Conservation (phyloP, 2,329 filamentous ascomycete genomes). For the Bipolaris oryzae region DNA sequence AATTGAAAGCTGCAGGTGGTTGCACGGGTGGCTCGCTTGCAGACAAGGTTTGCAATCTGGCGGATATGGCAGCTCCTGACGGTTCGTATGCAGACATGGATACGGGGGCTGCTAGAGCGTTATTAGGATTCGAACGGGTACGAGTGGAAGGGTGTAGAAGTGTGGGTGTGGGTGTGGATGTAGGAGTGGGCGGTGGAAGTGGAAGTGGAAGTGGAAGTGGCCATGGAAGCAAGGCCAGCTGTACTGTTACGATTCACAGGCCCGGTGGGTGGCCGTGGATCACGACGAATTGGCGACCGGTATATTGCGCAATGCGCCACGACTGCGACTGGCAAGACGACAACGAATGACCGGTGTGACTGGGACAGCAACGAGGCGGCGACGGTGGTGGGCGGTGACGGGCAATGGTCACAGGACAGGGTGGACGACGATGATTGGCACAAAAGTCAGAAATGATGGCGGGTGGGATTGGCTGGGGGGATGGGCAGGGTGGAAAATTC, state of each 20-base stretch:
- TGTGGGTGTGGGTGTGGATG: too few relatives aligned
- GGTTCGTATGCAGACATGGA: slow-evolving; percentile 28
- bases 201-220: slow-evolving; percentile 26
- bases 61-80: slow-evolving; percentile 25
- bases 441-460: slow-evolving; percentile 35
- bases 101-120: slow-evolving; percentile 21
- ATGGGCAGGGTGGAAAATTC: slow-evolving; percentile 41
- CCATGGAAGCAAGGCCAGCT: not conserved
- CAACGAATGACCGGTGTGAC: slow-evolving; percentile 20
- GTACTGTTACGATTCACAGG: too few relatives aligned
- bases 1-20: slow-evolving; percentile 40
- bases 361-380: slow-evolving; percentile 15
- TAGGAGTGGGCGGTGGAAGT: not conserved
- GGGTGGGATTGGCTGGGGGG: slow-evolving; percentile 40
- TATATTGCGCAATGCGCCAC: slow-evolving; percentile 37
- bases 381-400: slow-evolving; percentile 26
- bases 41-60: slow-evolving; percentile 29
- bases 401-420: slow-evolving; percentile 31
- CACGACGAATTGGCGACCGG: slow-evolving; percentile 12
- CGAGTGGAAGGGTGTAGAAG: slow-evolving; percentile 25
- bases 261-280: not conserved
- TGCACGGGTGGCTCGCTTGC: slow-evolving; percentile 33
- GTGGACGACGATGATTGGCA: slow-evolving; percentile 38
- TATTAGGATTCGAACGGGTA: slow-evolving; percentile 28
- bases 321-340: slow-evolving; percentile 24